Evolutionary conservation across 2,329 filamentous ascomycete genomes (phyloP), one percentile per base, ranked within the genome.

Genomic region (Hirsutella rhossiliensis): DNA sequence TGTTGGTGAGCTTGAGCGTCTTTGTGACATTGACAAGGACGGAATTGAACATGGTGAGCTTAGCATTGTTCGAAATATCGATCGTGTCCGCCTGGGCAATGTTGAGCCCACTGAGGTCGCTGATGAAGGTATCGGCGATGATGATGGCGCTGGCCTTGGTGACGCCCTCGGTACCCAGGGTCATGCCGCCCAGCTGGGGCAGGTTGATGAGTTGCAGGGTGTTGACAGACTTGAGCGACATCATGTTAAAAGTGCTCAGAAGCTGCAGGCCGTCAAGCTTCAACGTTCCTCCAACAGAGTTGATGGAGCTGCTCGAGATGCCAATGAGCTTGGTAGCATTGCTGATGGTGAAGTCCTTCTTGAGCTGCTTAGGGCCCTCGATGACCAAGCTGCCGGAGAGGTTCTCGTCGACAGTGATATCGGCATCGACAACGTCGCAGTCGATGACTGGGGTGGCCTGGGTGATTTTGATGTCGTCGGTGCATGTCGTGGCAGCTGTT

Each of bases 11-110:
- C 57, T 75, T 80, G 43, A 96, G 69, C 40, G 72, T 64, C 45
- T 76, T 72, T 52, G 75, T 83, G 56, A 95, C 76, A 68, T 85
- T 90, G 62, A 74, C 74, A 47, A 97, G 74, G 61, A 84, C 76
- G 64, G 88, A 85, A 60, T 78, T 76, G 69, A 94, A 85, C 48
- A 71, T 72, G 60, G 76, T 78, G 55, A 98, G 75, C 60, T 83
- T 82, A 49, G 69, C 70, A 79, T 97, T 97, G 81, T 95, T 95
- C 76, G 86, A 83, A 66, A 98, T 83, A 63, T 85, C 72, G 62
- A 98, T 77, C 52, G 69, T 73, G 45, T 77, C 74, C 44, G 87
- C 81, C n/a, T 75, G 73, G 50, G 78, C 66, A 51, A 97, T 73
- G 62, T 87, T 84, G 62, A 98, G 84, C 59, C 87, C 88, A 52